phyloP scores from a whole-genome alignment of 176 grass and related monocot species.

The Paspalum notatum region DNA sequence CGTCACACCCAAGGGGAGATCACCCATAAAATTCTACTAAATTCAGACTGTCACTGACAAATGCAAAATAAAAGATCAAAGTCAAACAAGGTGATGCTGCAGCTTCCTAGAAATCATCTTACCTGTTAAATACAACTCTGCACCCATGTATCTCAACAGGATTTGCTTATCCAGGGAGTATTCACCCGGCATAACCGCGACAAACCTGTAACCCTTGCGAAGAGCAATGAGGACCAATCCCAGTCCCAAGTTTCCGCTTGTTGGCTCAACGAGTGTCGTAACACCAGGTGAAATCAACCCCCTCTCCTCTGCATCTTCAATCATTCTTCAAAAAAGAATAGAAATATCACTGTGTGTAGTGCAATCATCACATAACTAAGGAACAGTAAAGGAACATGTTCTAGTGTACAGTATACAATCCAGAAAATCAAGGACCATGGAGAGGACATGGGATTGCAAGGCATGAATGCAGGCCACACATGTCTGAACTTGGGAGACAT shows the following conservation, averaged over 20 bases:
- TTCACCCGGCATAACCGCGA: slow-evolving; percentile 64
- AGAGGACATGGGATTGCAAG: not conserved
- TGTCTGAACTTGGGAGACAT: not conserved
- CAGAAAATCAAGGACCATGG: not conserved
- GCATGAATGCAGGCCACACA: not conserved
- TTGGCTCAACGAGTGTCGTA: slow-evolving; percentile 62
- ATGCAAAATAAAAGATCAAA: not conserved
- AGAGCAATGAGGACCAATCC: slow-evolving; percentile 56
- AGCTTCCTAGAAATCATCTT: not conserved
- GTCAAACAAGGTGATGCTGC: not conserved
- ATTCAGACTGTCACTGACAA: not conserved
- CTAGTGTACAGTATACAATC: not conserved
- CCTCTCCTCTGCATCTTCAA: slow-evolving; percentile 85
- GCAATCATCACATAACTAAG: not conserved
- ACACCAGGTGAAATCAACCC: slow-evolving; percentile 69
- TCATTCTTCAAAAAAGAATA: slow-evolving; percentile 60
- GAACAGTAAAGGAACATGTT: not conserved
- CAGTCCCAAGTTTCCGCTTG: slow-evolving; percentile 72
- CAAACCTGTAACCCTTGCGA: slow-evolving; percentile 68
- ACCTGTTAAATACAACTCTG: slow-evolving; percentile 63
- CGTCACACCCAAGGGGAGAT: slow-evolving; percentile 15
- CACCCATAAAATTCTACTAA: not conserved
- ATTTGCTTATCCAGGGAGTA: slow-evolving; percentile 78
- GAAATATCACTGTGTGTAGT: not conserved
- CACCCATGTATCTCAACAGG: slow-evolving; percentile 75